phyloP scores from a whole-genome alignment of 768 basidiomycete genomes.

The Trametes sanguinea region DNA sequence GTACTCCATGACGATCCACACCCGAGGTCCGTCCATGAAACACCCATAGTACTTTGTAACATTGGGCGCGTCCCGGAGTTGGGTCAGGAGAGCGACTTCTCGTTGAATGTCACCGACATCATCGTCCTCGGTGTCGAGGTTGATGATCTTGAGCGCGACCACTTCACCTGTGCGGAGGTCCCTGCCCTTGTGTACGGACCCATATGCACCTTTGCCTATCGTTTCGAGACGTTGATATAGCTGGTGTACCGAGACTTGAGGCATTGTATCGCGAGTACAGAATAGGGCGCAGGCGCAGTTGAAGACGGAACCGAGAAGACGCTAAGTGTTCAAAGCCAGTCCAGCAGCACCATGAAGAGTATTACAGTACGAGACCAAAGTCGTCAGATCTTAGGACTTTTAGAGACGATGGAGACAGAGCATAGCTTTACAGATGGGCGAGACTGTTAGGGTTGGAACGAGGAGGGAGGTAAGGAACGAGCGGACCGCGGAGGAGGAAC shows the following conservation, averaged over 20 bases:
- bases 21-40: slow-evolving; percentile 89
- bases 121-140: slow-evolving; percentile 95
- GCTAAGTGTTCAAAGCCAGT: slow-evolving; percentile 2
- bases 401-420: no score
- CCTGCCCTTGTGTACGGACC: slow-evolving; percentile 90
- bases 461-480: no score
- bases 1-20: slow-evolving; percentile 99
- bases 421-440: no score
- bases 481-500: no score
- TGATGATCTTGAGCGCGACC: slow-evolving; percentile 98
- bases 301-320: background rate
- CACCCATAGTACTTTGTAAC: slow-evolving; percentile 97
- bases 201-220: slow-evolving; percentile 95
- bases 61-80: slow-evolving; percentile 87
- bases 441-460: no score
- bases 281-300: background rate
- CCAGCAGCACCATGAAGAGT: background rate
- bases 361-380: background rate
- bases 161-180: slow-evolving; percentile 84
- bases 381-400: background rate
- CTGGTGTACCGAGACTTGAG: slow-evolving; percentile 69
- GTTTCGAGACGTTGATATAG: slow-evolving; percentile 86
- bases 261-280: slow-evolving; percentile 30
- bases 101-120: slow-evolving; percentile 96
- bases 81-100: slow-evolving; percentile 89